Evolutionary conservation across 129 eudicot species (phyloP).

Genomic region (Silybum marianum): DNA sequence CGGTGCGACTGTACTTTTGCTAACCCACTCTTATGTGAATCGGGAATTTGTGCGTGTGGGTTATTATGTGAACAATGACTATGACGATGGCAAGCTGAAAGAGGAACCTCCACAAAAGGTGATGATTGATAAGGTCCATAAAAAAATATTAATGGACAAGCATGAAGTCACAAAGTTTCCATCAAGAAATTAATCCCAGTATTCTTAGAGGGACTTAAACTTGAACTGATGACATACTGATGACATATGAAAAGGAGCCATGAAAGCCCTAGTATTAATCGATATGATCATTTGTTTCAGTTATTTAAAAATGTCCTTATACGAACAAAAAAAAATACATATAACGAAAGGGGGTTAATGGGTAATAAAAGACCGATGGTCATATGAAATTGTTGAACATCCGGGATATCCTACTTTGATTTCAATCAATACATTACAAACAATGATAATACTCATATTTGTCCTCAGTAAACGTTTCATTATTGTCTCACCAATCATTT

Average conservation of each 20-base stretch:
- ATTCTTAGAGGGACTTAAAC: no score
- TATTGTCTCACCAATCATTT: no score
- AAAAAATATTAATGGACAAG: slow-evolving; percentile 60
- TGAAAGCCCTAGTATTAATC: background rate
- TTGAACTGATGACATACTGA: background rate
- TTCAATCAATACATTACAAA: slow-evolving; percentile 64
- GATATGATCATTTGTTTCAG: background rate
- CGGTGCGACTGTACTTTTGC: slow-evolving; percentile 78
- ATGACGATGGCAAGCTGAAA: slow-evolving; percentile 60
- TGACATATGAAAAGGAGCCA: background rate
- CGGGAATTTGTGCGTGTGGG: slow-evolving; percentile 94
- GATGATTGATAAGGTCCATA: slow-evolving; percentile 53
- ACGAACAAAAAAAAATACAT: background rate
- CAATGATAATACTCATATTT: slow-evolving; percentile 40
- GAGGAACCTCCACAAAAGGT: slow-evolving; percentile 70
- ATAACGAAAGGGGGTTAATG: background rate
- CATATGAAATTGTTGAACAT: background rate
- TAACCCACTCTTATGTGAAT: slow-evolving; percentile 84
- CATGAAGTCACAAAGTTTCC: slow-evolving; percentile 61
- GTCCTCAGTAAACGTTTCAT: background rate
- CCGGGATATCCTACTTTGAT: background rate
- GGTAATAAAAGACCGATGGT: background rate
- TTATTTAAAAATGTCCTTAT: background rate
- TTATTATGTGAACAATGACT: slow-evolving; percentile 88
- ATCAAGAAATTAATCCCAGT: slow-evolving; percentile 19